Base-by-base conservation (phyloP, 441 rosid species). In the Pelargonium australe region DNA sequence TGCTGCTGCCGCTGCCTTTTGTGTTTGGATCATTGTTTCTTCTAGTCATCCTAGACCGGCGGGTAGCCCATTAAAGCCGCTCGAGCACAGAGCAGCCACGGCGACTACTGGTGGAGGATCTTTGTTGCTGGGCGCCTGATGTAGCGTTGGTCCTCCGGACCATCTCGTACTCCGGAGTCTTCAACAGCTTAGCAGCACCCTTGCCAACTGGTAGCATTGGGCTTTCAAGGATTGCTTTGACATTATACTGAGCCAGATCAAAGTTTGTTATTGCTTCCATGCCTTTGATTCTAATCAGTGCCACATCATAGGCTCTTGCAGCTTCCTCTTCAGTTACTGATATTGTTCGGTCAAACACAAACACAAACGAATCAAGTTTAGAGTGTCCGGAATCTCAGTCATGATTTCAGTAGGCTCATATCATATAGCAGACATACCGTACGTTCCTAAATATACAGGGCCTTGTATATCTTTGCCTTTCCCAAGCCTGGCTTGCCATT, bases 401-500 rank as follows among this genome's bases (percentile, higher is more conserved):
- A 20, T 20, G 23, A 20, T 20, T 20, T 20, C 0, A 20, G 1
- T 20, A 20, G 23, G 23, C 23, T 20, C 23, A 20, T 31, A 31
- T 7, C 8, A 7, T 40, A 40, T 40, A 40, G 7, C 44, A 40
- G 44, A 43, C 64, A 55, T 58, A 75, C 81, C 74, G 23, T 72
- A 78, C 23, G 76, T 66, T 66, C 81, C 81, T 0, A 78, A 73
- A 67, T 75, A 75, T 7, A 40, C 6, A 41, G 72, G 23, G 25
- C 74, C 71, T 43, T 31, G 23, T n/a, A 25, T 17, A 2, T 20
- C 49, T 13, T 12, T 66, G 5, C 72, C 51, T 72, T 67, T 75
- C 17, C 76, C 76, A 0, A 75, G 63, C 44, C 74, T 72, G n/a
- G 81, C 77, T 72, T 78, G 76, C 81, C 81, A 78, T 66, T 69